Evolutionary conservation across 1,284 basidiomycete genomes (phyloP).

Genomic region (Ganoderma leucocontextum): DNA sequence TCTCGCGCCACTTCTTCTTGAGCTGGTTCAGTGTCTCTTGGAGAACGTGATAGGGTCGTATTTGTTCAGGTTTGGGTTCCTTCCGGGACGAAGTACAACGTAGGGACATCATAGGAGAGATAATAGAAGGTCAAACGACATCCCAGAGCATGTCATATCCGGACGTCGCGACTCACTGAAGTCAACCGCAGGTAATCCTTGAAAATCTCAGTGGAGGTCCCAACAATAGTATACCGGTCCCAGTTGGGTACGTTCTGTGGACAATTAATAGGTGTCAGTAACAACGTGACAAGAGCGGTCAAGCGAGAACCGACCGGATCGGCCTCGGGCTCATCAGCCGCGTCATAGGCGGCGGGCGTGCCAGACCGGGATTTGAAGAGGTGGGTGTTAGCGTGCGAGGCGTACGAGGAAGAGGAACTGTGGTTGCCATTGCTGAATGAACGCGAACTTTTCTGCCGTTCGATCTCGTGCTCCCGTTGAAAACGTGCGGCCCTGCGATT

Average conservation of each 20-base stretch:
- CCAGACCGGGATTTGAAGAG: conserved; percentile 58
- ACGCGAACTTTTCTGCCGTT: conserved; percentile 64
- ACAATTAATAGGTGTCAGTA: conserved; percentile 6
- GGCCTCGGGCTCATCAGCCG: conserved; percentile 69
- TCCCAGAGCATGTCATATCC: conserved; percentile 15
- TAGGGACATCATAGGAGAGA: background rate
- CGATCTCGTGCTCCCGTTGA: conserved; percentile 82
- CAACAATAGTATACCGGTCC: conserved; percentile 96
- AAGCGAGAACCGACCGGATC: conserved; percentile 64
- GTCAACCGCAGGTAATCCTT: conserved; percentile 97
- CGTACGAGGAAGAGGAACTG: conserved; percentile 48
- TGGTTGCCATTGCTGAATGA: conserved; percentile 40
- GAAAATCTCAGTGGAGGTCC: conserved; percentile 88
- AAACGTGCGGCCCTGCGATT: conserved; percentile 80
- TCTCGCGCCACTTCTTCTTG: conserved; percentile 89
- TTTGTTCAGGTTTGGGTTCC: conserved; percentile 95
- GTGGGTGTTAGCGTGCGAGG: conserved; percentile 60
- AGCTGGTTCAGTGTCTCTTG: conserved; percentile 88
- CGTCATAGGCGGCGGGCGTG: conserved; percentile 51
- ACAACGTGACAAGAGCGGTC: conserved; percentile 18
- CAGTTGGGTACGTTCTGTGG: conserved; percentile 93
- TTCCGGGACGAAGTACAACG: conserved; percentile 40
- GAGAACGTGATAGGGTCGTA: conserved; percentile 89
- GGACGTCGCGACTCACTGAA: conserved; percentile 62
- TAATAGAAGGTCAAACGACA: conserved; percentile 9